Conservation (phyloP, 192 early-diverging fungal genomes). For the Diversispora epigaea region DNA sequence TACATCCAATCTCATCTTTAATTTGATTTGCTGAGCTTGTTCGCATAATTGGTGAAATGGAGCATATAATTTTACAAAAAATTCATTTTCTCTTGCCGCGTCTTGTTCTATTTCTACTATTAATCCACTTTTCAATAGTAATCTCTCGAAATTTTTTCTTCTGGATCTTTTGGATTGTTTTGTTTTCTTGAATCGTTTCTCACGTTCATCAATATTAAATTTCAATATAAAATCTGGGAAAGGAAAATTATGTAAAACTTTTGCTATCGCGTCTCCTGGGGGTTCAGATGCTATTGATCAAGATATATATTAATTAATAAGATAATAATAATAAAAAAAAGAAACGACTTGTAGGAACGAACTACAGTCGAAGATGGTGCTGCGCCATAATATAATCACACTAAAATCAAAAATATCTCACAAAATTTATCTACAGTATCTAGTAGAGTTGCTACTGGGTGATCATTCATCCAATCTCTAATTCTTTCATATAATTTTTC, state of each 20-base stretch:
- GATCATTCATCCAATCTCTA: slow-evolving; percentile 28
- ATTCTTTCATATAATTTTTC: slow-evolving; percentile 37
- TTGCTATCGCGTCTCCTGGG: slow-evolving; percentile 43
- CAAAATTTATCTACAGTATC: slow-evolving; percentile 40
- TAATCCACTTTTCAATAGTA: slow-evolving; percentile 39
- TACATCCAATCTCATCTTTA: slow-evolving; percentile 43
- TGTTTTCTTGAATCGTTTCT: slow-evolving; percentile 26
- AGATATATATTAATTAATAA: not conserved
- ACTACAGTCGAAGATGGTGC: not conserved
- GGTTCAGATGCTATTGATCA: slow-evolving; percentile 34
- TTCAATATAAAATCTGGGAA: slow-evolving; percentile 46
- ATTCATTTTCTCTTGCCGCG: slow-evolving; percentile 41
- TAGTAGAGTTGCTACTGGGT: slow-evolving; percentile 35
- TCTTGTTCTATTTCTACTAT: slow-evolving; percentile 43
- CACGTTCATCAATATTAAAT: slow-evolving; percentile 35
- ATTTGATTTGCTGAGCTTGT: slow-evolving; percentile 40
- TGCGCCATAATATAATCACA: not conserved
- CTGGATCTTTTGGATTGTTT: slow-evolving; percentile 14
- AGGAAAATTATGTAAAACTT: slow-evolving; percentile 40
- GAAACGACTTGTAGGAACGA: not conserved
- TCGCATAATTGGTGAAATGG: slow-evolving; percentile 47
- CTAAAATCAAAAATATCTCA: slow-evolving; percentile 23
- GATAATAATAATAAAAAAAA: not conserved
- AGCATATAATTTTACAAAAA: slow-evolving; percentile 39
- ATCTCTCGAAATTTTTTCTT: slow-evolving; percentile 41